These are phyloP conservation scores for Pseudogymnoascus sp. DNA, from an alignment of 2,329 filamentous ascomycete species.

Conservation along the genomic window DNA sequence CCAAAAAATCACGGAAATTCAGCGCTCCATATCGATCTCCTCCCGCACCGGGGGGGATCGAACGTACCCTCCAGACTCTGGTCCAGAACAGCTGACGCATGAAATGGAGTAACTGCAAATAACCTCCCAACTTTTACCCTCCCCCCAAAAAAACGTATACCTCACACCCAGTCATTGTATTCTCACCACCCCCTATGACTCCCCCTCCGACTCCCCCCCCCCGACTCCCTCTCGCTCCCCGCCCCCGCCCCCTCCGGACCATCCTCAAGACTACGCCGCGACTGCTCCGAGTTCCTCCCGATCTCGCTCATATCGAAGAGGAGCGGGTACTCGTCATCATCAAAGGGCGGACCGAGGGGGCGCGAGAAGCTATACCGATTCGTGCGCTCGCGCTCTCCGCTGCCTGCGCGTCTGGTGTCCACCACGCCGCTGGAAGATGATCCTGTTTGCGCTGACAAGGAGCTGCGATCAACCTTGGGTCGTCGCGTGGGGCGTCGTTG, in stretches of 20 bases:
- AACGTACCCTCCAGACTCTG: background rate
- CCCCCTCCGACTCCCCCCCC: conserved; percentile 24
- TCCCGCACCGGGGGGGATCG: background rate
- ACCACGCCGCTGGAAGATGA: conserved; percentile 28
- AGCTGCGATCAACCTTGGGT: conserved; percentile 21
- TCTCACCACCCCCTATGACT: conserved; percentile 25
- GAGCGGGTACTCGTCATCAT: conserved; percentile 56
- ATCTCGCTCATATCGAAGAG: conserved; percentile 69
- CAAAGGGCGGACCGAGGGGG: conserved; percentile 26
- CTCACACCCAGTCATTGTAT: background rate
- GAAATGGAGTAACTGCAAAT: background rate
- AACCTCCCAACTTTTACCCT: background rate
- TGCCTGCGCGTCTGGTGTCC: conserved; percentile 24
- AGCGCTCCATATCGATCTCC: background rate
- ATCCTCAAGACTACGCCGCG: conserved; percentile 52
- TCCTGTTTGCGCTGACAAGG: conserved; percentile 18
- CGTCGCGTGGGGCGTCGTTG: conserved; percentile 11
- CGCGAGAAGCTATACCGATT: conserved; percentile 38
- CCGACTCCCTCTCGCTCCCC: conserved; percentile 23
- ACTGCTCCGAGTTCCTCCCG: conserved; percentile 36
- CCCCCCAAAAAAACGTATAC: background rate
- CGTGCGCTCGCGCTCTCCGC: conserved; percentile 29
- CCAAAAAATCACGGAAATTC: background rate
- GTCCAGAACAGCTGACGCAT: background rate
- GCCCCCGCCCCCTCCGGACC: conserved; percentile 23